Evolutionary conservation across 139 green algal genomes (phyloP).

Genomic region (Chlamydomonas eustigma): DNA sequence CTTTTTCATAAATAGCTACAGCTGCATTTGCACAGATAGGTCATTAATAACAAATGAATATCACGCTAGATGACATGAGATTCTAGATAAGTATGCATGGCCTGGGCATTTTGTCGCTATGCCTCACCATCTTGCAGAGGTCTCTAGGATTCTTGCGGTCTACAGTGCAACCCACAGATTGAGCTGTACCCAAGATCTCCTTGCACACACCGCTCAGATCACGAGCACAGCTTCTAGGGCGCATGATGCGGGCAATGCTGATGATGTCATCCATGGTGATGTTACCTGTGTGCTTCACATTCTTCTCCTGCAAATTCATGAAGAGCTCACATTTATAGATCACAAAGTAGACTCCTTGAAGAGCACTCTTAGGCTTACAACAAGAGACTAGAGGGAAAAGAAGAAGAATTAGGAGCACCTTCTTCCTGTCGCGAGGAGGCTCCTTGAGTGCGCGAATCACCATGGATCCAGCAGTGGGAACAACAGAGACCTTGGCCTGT

Average conservation of each 20-base stretch:
- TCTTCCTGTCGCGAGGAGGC: constrained; percentile 89
- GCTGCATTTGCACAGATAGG: no score
- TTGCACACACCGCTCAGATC: constrained; percentile 90
- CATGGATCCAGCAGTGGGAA: constrained; percentile 91
- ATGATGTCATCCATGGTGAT: constrained; percentile 91
- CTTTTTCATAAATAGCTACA: no score
- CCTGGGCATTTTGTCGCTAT: no score
- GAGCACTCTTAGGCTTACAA: no score
- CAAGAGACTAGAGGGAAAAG: no score
- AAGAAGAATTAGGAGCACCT: no score
- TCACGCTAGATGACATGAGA: no score
- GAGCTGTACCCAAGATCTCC: constrained; percentile 96
- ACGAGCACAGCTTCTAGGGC: constrained; percentile 85
- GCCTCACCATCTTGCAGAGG: constrained; percentile 76
- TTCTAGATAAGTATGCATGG: no score
- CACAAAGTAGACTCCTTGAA: no score
- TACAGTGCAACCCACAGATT: constrained; percentile 96
- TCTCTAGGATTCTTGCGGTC: constrained; percentile 90
- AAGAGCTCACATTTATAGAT: no score
- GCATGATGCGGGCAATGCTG: constrained; percentile 95
- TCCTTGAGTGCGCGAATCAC: constrained; percentile 99
- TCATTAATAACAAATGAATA: no score
- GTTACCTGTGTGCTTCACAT: constrained; percentile 98
- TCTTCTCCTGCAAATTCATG: constrained; percentile 93
- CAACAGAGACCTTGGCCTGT: constrained; percentile 94